Percentiles rank a stretch among this genome's conserved stretches.
Conservation (phyloP, 106 monocot genomes). For the Cymbidium sinense region DNA sequence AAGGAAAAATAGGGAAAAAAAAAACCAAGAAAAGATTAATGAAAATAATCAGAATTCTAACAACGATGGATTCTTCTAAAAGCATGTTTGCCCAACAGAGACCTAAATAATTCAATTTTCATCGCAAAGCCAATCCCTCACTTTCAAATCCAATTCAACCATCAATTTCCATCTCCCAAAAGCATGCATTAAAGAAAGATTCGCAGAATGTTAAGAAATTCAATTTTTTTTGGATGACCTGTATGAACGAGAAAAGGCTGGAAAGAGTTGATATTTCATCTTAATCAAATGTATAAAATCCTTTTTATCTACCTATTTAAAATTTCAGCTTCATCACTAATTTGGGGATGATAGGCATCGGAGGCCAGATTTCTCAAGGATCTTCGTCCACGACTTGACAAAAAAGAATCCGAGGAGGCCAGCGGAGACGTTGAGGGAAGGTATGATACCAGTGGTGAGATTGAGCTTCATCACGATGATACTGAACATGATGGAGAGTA, state of each 20-base stretch:
- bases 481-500: constrained; percentile 47
- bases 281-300: constrained; percentile 68
- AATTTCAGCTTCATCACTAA: constrained; percentile 66
- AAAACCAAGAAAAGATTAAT: no score
- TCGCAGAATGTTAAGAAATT: background rate
- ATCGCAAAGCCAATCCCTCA: background rate
- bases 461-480: constrained; percentile 83
- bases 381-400: constrained; percentile 50
- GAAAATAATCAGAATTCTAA: background rate
- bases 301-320: no score
- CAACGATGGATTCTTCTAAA: background rate
- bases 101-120: background rate
- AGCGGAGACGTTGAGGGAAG: constrained; percentile 84
- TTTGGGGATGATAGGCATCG: constrained; percentile 68
- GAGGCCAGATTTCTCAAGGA: constrained; percentile 42
- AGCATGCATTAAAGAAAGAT: no score
- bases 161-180: background rate
- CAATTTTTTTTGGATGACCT: no score
- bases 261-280: constrained; percentile 24
- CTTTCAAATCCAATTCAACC: background rate
- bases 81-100: background rate
- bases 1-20: no score
- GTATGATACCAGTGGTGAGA: constrained; percentile 82
- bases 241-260: background rate
- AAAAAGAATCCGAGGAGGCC: constrained; percentile 84